These are phyloP conservation scores for Zizania palustris DNA, from an alignment of 202 grass and related monocot genomes.

Conservation along the genomic window DNA sequence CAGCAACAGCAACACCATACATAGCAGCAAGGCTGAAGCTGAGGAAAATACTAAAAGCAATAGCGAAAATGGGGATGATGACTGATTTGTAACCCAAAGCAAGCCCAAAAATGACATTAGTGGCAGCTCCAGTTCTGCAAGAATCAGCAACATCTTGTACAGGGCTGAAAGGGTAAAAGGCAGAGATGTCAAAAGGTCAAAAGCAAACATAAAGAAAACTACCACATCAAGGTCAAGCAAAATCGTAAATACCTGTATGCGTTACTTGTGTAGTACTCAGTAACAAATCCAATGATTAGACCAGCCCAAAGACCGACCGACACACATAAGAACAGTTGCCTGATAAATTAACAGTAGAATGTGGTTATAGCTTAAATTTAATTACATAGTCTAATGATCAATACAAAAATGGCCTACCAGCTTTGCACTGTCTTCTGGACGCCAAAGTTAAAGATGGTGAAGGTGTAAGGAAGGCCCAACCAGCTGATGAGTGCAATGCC, in stretches of 20 bases:
- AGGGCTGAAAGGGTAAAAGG: slow-evolving; percentile 56
- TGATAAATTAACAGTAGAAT: slow-evolving; percentile 42
- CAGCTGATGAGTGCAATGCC: slow-evolving; percentile 79
- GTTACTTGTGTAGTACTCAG: slow-evolving; percentile 85
- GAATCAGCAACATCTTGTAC: slow-evolving; percentile 87
- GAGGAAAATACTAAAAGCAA: slow-evolving; percentile 75
- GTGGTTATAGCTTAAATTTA: slow-evolving; percentile 10
- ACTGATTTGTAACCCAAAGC: slow-evolving; percentile 85
- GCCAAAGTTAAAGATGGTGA: slow-evolving; percentile 87
- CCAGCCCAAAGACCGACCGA: slow-evolving; percentile 79
- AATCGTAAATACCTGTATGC: slow-evolving; percentile 59
- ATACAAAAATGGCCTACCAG: slow-evolving; percentile 50
- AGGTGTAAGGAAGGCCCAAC: slow-evolving; percentile 70
- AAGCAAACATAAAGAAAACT: slow-evolving; percentile 6
- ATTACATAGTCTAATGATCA: slow-evolving; percentile 2
- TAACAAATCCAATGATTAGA: slow-evolving; percentile 73
- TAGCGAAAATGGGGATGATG: slow-evolving; percentile 88
- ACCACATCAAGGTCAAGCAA: background rate
- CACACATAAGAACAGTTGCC: slow-evolving; percentile 80
- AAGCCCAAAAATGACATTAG: slow-evolving; percentile 79
- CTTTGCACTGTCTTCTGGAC: slow-evolving; percentile 70
- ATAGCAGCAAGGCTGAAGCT: slow-evolving; percentile 88
- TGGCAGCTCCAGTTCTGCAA: slow-evolving; percentile 84
- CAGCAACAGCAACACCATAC: slow-evolving; percentile 90
- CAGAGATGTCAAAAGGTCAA: slow-evolving; percentile 26